phyloP scores from a whole-genome alignment of 768 basidiomycete species.

The Steccherinum ochraceum region DNA sequence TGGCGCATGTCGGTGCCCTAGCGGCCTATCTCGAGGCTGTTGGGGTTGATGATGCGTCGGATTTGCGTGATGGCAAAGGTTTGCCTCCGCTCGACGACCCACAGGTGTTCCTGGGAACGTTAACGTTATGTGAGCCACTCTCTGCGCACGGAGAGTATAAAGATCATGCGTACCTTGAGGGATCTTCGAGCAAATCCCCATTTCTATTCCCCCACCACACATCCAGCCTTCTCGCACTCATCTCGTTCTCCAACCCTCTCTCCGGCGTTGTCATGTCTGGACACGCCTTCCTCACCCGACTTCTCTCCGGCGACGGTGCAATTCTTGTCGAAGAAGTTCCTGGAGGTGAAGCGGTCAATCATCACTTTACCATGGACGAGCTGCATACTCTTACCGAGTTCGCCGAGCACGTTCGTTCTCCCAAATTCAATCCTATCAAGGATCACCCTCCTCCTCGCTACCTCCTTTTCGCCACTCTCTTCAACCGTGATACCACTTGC shows the following conservation, averaged over 20 bases:
- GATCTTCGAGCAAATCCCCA: neutral
- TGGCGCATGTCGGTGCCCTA: slow-evolving; percentile 13
- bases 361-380: neutral
- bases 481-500: neutral
- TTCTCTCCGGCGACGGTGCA: neutral
- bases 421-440: neutral
- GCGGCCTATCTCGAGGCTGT: slow-evolving; percentile 18
- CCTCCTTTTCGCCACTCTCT: neutral
- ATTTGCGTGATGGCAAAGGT: neutral
- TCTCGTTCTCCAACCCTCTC: neutral
- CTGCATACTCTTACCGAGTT: neutral
- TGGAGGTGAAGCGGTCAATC: neutral
- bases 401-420: neutral
- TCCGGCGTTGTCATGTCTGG: neutral
- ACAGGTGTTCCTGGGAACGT: slow-evolving; percentile 1
- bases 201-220: neutral
- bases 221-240: too few relatives aligned
- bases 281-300: neutral
- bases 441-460: neutral
- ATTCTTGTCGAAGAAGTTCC: neutral
- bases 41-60: slow-evolving; percentile 4
- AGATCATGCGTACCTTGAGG: neutral
- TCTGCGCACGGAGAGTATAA: neutral
- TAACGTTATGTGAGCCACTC: neutral
- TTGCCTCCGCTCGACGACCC: slow-evolving; percentile 3